Evolutionary conservation across 106 monocot genomes (phyloP).

Genomic region (Xerophyta viscosa): DNA sequence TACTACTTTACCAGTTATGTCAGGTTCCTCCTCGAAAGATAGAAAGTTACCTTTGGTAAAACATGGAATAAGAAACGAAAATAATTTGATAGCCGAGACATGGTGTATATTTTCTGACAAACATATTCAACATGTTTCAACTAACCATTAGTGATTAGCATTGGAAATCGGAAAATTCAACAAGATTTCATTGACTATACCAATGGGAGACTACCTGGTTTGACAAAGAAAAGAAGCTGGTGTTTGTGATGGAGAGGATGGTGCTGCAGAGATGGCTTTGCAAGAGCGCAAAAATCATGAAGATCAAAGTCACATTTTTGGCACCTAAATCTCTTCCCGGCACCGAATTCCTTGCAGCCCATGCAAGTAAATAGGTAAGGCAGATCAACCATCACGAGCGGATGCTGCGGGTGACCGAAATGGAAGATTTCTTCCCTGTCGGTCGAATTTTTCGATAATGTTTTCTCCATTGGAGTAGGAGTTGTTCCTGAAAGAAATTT

Average conservation of each 20-base stretch:
- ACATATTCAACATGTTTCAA: too few species aligned
- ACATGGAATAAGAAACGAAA: too few species aligned
- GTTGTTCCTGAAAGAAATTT: neutral
- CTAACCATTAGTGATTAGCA: too few species aligned
- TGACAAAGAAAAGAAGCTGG: slow-evolving; percentile 40
- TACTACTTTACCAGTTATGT: too few species aligned
- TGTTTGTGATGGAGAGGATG: slow-evolving; percentile 45
- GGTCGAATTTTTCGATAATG: slow-evolving; percentile 2
- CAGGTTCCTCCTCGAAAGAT: too few species aligned
- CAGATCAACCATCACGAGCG: slow-evolving; percentile 16
- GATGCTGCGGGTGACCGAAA: slow-evolving; percentile 59
- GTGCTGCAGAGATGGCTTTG: slow-evolving; percentile 30
- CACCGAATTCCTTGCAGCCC: slow-evolving; percentile 59
- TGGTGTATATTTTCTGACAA: too few species aligned
- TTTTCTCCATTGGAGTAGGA: slow-evolving; percentile 10
- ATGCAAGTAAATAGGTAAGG: slow-evolving; percentile 55
- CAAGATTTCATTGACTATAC: too few species aligned
- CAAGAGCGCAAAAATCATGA: slow-evolving; percentile 62
- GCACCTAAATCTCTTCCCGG: slow-evolving; percentile 48
- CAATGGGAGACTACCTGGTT: slow-evolving; percentile 14
- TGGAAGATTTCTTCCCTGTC: slow-evolving; percentile 26
- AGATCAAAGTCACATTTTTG: slow-evolving; percentile 43
- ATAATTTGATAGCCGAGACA: too few species aligned
- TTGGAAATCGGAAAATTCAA: too few species aligned
- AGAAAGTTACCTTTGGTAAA: too few species aligned